Percentiles rank a stretch among this genome's conserved stretches.
phyloP scores from a whole-genome alignment of 2,329 filamentous ascomycete genomes.

The Aureobasidium vineae region DNA sequence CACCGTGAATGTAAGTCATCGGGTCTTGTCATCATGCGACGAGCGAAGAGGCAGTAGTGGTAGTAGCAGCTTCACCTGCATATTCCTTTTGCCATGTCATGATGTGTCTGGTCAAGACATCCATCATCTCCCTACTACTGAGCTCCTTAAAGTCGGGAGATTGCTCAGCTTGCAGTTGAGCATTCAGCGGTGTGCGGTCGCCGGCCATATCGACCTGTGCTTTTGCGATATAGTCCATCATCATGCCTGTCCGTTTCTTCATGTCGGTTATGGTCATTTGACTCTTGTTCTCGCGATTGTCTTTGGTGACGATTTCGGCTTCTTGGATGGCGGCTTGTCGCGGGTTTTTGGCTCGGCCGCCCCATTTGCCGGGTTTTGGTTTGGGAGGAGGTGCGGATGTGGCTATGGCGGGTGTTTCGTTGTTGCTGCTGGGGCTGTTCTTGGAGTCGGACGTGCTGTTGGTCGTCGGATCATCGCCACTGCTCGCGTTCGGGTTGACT shows the following conservation, averaged over 20 bases:
- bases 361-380: constrained; percentile 35
- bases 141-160: constrained; percentile 78
- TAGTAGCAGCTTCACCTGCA: constrained; percentile 36
- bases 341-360: constrained; percentile 29
- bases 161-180: constrained; percentile 32
- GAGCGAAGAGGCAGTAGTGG: background rate
- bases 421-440: constrained; percentile 37
- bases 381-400: constrained; percentile 34
- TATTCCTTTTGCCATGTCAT: constrained; percentile 76
- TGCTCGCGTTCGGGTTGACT: constrained; percentile 33
- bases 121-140: constrained; percentile 86
- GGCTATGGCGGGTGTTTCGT: constrained; percentile 39
- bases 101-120: constrained; percentile 73
- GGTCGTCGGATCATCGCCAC: constrained; percentile 33
- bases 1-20: background rate
- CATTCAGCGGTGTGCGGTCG: constrained; percentile 47
- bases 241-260: constrained; percentile 69
- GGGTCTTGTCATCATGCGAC: background rate
- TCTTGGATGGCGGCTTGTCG: constrained; percentile 35
- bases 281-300: constrained; percentile 29
- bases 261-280: constrained; percentile 33
- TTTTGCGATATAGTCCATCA: constrained; percentile 85
- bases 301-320: constrained; percentile 30
- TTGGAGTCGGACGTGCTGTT: constrained; percentile 35
- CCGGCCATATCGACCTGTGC: constrained; percentile 84